Evolutionary conservation across 2,329 filamentous ascomycete genomes (phyloP).

Genomic region (Phialophora verrucosa): DNA sequence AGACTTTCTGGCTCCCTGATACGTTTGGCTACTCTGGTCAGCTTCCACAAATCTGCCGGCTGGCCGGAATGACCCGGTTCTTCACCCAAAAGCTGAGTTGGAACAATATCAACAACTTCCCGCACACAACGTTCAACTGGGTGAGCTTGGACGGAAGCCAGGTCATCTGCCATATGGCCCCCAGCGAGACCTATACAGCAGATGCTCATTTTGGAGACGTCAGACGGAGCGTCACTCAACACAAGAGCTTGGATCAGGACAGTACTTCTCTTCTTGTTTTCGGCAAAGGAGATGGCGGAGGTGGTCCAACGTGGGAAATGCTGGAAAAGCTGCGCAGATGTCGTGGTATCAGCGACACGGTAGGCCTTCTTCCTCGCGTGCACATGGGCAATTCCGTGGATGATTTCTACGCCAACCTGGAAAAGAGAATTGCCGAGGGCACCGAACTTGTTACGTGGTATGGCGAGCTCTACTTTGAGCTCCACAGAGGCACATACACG

Average conservation of each 20-base stretch:
- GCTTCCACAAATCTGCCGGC: constrained; percentile 87
- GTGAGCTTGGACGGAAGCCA: constrained; percentile 93
- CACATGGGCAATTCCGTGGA: constrained; percentile 90
- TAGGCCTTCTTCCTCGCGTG: constrained; percentile 81
- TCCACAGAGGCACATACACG: constrained; percentile 96
- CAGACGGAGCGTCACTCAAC: constrained; percentile 83
- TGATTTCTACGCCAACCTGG: constrained; percentile 86
- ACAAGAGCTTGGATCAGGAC: constrained; percentile 96
- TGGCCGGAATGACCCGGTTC: constrained; percentile 96
- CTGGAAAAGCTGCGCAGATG: constrained; percentile 92
- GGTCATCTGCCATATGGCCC: constrained; percentile 97
- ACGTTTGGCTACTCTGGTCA: constrained; percentile 98
- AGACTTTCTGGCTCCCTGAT: constrained; percentile 96
- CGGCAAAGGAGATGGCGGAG: constrained; percentile 94
- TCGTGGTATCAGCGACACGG: constrained; percentile 86
- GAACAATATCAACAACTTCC: constrained; percentile 99
- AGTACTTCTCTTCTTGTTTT: constrained; percentile 89
- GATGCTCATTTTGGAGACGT: constrained; percentile 95
- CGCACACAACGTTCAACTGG: constrained; percentile 99
- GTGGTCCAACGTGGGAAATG: constrained; percentile 91
- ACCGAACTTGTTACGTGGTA: constrained; percentile 92
- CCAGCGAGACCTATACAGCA: constrained; percentile 92
- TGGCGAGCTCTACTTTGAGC: constrained; percentile 95
- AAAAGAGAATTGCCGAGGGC: constrained; percentile 72
- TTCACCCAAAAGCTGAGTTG: constrained; percentile 98